phyloP scores from a whole-genome alignment of 306 rosid genomes.

The Abrus pulchellus region DNA sequence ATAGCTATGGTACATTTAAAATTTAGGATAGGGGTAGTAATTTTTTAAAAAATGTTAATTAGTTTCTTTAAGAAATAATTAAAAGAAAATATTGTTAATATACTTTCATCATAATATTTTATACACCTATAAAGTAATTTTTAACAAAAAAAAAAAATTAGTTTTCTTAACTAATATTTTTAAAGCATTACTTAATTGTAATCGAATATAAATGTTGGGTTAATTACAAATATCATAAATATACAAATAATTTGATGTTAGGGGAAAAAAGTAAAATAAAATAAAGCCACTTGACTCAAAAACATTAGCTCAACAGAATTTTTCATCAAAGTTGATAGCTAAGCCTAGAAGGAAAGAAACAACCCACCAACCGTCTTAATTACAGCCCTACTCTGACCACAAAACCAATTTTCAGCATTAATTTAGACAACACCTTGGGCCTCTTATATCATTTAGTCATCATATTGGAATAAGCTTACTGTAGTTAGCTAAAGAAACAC shows the following conservation, averaged over 20 bases:
- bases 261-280: neutral
- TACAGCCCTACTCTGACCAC: constrained; percentile 60
- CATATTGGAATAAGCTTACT: constrained; percentile 35
- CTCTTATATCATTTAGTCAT: constrained; percentile 43
- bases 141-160: no score
- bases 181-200: no score
- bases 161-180: no score
- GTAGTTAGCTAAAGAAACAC: constrained; percentile 49
- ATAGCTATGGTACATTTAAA: neutral
- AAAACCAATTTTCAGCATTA: constrained; percentile 78
- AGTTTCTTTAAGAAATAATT: no score
- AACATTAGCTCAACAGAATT: neutral
- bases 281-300: neutral
- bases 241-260: neutral
- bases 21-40: neutral
- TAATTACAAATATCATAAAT: neutral
- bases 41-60: neutral
- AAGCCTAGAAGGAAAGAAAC: constrained; percentile 44
- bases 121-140: no score
- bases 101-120: no score
- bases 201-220: neutral
- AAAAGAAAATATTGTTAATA: no score
- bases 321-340: constrained; percentile 40
- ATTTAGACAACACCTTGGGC: constrained; percentile 41
- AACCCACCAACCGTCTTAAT: constrained; percentile 60